These are phyloP conservation scores for Alternaria arborescens DNA, from an alignment of 2,329 filamentous ascomycete species.

Conservation along the genomic window DNA sequence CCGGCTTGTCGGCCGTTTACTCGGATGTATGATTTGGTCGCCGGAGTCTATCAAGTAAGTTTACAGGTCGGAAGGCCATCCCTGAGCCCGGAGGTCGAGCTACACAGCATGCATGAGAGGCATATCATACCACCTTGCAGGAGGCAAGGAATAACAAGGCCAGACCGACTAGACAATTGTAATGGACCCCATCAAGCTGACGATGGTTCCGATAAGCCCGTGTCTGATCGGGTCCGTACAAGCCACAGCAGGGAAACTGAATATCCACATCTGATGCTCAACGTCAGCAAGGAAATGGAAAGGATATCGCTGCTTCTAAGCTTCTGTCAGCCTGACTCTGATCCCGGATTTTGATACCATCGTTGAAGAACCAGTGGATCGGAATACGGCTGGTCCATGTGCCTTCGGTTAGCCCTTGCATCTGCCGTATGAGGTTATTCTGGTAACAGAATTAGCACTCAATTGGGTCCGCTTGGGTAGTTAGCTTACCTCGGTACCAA, in stretches of 20 bases:
- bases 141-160: constrained; percentile 4
- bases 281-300: constrained; percentile 13
- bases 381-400: constrained; percentile 2
- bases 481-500: background rate
- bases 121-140: constrained; percentile 18
- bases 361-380: constrained; percentile 8
- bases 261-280: constrained; percentile 9
- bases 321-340: constrained; percentile 15
- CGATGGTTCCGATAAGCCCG: constrained; percentile 2
- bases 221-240: constrained; percentile 7
- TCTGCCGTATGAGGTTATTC: constrained; percentile 12
- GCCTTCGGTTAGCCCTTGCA: background rate
- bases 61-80: background rate
- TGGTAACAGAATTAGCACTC: constrained; percentile 4
- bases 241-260: constrained; percentile 3
- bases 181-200: constrained; percentile 22
- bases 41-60: background rate
- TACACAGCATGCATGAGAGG: constrained; percentile 18
- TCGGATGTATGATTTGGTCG: background rate
- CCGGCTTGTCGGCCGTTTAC: background rate
- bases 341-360: background rate
- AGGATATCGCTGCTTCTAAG: constrained; percentile 5
- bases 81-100: constrained; percentile 6
- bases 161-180: background rate
- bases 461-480: background rate